Percentiles rank a stretch among this genome's conserved stretches.
phyloP scores from a whole-genome alignment of 106 monocot genomes.

The Vanilla planifolia region DNA sequence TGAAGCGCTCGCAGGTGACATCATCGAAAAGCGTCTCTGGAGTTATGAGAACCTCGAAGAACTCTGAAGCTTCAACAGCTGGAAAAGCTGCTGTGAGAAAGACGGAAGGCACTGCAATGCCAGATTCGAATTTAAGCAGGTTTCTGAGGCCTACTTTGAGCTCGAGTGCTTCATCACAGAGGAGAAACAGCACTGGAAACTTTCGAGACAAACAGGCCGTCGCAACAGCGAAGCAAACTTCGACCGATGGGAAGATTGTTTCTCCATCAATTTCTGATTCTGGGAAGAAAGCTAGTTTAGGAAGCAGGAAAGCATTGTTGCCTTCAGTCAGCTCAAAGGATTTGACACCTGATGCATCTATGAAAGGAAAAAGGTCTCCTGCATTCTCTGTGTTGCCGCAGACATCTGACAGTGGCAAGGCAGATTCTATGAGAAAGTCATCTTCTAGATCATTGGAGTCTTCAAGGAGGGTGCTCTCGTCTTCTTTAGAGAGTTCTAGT shows the following conservation, averaged over 20 bases:
- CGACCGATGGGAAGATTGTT: conserved; percentile 21
- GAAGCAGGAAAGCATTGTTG: conserved; percentile 30
- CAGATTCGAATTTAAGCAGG: conserved; percentile 19
- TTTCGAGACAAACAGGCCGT: conserved; percentile 16
- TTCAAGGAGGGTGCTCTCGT: conserved; percentile 25
- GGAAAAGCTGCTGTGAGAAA: conserved; percentile 18
- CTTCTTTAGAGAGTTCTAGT: conserved; percentile 28
- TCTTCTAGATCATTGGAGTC: conserved; percentile 26
- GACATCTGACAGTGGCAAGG: conserved; percentile 15
- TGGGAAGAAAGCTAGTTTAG: conserved; percentile 22
- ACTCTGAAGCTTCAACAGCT: conserved; percentile 8
- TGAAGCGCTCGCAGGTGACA: conserved; percentile 6
- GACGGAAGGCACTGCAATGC: not conserved
- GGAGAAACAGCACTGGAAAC: conserved; percentile 67
- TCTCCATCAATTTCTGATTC: conserved; percentile 23
- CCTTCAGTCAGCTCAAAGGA: conserved; percentile 29
- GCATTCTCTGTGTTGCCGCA: conserved; percentile 12
- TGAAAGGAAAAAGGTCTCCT: conserved; percentile 19
- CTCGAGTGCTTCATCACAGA: conserved; percentile 19
- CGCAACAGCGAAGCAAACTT: conserved; percentile 10
- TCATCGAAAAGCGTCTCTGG: conserved; percentile 21
- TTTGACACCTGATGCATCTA: not conserved
- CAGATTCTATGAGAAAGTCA: conserved; percentile 26
- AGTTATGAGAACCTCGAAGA: conserved; percentile 21
- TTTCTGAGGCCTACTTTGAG: conserved; percentile 28